Evolutionary conservation across 2,329 filamentous ascomycete genomes (phyloP).

Genomic region (Cladosporium halotolerans): DNA sequence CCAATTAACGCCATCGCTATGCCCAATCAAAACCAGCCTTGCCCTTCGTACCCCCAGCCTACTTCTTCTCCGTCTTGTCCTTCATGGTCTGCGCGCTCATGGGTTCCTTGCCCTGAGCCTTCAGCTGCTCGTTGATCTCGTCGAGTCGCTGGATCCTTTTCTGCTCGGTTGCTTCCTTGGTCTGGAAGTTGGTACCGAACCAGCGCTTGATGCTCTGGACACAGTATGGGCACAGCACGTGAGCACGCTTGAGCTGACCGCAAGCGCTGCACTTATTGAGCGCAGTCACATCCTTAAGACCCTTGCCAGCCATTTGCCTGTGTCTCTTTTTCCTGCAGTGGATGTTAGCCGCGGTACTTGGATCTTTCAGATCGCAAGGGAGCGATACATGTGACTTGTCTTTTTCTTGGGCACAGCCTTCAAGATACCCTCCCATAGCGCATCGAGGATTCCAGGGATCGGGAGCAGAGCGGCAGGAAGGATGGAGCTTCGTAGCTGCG

Average conservation of each 20-base stretch:
- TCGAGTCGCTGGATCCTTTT: constrained; percentile 20
- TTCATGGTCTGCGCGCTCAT: constrained; percentile 16
- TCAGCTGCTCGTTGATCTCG: constrained; percentile 21
- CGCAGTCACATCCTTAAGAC: constrained; percentile 78
- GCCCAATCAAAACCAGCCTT: constrained; percentile 4
- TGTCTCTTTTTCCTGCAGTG: constrained; percentile 65
- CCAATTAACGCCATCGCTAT: constrained; percentile 10
- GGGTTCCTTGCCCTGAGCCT: constrained; percentile 18
- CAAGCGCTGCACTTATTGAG: constrained; percentile 87
- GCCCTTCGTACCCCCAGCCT: constrained; percentile 13
- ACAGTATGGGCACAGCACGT: constrained; percentile 82
- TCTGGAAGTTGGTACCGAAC: constrained; percentile 31
- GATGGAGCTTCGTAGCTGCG: constrained; percentile 45
- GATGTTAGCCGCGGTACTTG: neutral
- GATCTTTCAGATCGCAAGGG: neutral
- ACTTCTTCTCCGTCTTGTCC: constrained; percentile 19
- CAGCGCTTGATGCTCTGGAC: constrained; percentile 54
- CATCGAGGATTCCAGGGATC: constrained; percentile 64
- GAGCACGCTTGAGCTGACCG: constrained; percentile 79
- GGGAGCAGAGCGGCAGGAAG: constrained; percentile 55
- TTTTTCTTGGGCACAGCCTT: constrained; percentile 97
- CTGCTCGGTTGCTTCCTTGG: constrained; percentile 20
- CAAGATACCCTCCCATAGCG: constrained; percentile 88
- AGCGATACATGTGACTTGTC: constrained; percentile 70
- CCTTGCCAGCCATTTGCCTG: constrained; percentile 93